Percentiles rank a stretch among this genome's conserved stretches.
These are phyloP conservation scores for Phytopythium sindhum DNA, from an alignment of 352 stramenopile genomes.

Conservation along the genomic window DNA sequence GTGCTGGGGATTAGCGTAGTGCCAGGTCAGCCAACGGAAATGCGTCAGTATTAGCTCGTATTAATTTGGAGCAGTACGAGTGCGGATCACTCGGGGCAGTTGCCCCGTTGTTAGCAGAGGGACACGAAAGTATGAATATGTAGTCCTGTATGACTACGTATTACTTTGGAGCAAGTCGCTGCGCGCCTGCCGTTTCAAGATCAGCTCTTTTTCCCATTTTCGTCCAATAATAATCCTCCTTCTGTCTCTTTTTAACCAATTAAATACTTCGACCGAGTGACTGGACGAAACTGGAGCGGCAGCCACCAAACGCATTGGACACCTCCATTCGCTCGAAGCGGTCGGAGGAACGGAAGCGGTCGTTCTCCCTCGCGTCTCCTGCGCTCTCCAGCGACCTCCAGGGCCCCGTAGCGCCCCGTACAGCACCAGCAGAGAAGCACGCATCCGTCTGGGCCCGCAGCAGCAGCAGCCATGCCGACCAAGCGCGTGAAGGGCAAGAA, in stretches of 20 bases:
- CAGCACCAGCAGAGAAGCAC: background rate
- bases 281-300: slow-evolving; percentile 8
- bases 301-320: slow-evolving; percentile 21
- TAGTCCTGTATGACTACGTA: background rate
- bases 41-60: too few species aligned
- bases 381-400: background rate
- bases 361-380: background rate
- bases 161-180: background rate
- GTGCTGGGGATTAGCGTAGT: background rate
- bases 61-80: too few species aligned
- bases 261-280: background rate
- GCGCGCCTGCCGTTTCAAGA: slow-evolving; percentile 18
- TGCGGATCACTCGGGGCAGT: too few species aligned
- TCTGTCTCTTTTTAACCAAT: slow-evolving; percentile 19
- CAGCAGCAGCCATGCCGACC: slow-evolving; percentile 53
- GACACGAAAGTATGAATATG: slow-evolving; percentile 1
- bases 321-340: slow-evolving; percentile 23
- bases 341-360: slow-evolving; percentile 7
- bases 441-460: background rate
- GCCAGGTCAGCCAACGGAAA: slow-evolving; percentile 7
- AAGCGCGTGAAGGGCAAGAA: slow-evolving; percentile 89
- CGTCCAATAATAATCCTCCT: slow-evolving; percentile 19
- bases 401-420: background rate
- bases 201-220: slow-evolving; percentile 11
- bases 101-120: too few species aligned